A percentile compares a stretch with the other conserved stretches of the same genome.
These are phyloP conservation scores for Yamadazyma triangularis DNA, from an alignment of 1,139 yeast genomes.

Conservation along the genomic window DNA sequence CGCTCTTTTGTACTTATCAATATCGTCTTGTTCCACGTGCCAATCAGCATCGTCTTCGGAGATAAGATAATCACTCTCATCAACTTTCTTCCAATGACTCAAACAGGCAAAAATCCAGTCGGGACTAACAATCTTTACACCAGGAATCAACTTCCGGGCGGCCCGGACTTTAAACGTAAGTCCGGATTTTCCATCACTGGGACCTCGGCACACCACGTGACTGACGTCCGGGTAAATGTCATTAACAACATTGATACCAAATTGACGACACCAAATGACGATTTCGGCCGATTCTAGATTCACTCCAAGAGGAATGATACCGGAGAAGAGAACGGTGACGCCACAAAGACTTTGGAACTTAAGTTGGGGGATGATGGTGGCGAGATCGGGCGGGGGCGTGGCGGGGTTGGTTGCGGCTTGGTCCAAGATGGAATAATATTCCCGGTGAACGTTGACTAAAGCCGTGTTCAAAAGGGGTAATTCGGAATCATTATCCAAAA, in stretches of 20 bases:
- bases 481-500: conserved; percentile 81
- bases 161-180: conserved; percentile 71
- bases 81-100: conserved; percentile 68
- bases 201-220: conserved; percentile 78
- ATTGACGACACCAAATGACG: conserved; percentile 86
- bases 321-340: conserved; percentile 74
- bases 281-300: conserved; percentile 72
- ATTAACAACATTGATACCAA: conserved; percentile 82
- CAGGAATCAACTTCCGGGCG: conserved; percentile 59
- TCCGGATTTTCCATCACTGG: conserved; percentile 28
- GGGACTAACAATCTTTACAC: conserved; percentile 79
- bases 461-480: conserved; percentile 60
- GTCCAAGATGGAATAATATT: conserved; percentile 54
- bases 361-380: conserved; percentile 68
- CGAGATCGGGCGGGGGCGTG: conserved; percentile 53
- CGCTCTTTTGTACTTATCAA: conserved; percentile 37
- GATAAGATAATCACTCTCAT: conserved; percentile 60
- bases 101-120: conserved; percentile 91
- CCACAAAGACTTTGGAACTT: conserved; percentile 66
- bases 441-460: conserved; percentile 56
- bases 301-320: conserved; percentile 77
- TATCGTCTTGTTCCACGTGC: conserved; percentile 39
- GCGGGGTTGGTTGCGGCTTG: conserved; percentile 10
- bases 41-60: conserved; percentile 37
- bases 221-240: conserved; percentile 76